These are phyloP conservation scores for Aureococcus anophagefferens DNA, from an alignment of 108 stramenopile species.

Conservation along the genomic window DNA sequence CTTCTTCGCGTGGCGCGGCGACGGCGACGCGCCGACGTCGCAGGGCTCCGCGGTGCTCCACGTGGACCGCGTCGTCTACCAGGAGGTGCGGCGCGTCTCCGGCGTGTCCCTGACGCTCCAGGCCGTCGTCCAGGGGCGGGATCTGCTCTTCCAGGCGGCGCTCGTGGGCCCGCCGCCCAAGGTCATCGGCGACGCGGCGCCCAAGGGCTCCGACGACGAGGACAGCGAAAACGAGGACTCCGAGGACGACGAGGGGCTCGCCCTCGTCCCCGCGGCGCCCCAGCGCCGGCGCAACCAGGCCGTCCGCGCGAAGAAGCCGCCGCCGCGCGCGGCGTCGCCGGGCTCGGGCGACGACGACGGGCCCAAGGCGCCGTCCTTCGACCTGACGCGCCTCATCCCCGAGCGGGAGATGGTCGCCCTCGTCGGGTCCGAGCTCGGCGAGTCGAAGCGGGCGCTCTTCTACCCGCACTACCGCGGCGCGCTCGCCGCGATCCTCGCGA, in stretches of 20 bases:
- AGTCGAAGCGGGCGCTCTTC: neutral
- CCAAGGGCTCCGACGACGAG: neutral
- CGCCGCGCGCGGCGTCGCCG: neutral
- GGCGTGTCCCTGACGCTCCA: neutral
- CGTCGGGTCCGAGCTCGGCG: neutral
- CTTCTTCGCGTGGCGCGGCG: no score
- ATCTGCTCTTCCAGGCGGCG: conserved; percentile 10
- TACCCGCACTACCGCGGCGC: neutral
- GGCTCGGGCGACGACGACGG: no score
- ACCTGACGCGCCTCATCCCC: neutral
- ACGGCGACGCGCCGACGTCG: neutral
- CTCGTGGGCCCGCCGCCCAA: neutral
- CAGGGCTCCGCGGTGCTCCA: conserved; percentile 6
- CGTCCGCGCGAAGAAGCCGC: no score
- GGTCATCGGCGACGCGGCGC: neutral
- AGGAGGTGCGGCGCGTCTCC: neutral
- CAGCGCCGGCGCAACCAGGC: no score
- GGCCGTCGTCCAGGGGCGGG: neutral
- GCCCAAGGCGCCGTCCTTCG: neutral
- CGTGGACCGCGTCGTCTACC: conserved; percentile 2
- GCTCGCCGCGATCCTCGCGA: neutral
- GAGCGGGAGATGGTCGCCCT: neutral
- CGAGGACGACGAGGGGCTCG: no score
- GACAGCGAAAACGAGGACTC: neutral
- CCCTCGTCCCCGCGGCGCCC: no score